Conservation (phyloP, 495 filamentous ascomycete genomes). For the Hyaloscypha variabilis region DNA sequence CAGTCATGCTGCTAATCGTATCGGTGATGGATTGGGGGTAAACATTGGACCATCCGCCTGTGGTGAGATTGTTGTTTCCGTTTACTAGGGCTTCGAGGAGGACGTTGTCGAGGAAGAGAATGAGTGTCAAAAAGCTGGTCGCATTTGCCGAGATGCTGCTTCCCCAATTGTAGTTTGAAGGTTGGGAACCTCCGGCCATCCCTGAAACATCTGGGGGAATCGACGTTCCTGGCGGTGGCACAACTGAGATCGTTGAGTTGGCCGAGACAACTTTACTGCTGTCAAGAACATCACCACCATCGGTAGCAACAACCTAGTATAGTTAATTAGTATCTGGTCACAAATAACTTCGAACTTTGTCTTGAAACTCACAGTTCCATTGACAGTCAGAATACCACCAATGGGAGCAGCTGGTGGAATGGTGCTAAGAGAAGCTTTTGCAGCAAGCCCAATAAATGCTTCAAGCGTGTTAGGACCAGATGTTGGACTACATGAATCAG, state of each 20-base stretch:
- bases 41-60: slow-evolving; percentile 35
- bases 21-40: slow-evolving; percentile 40
- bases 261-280: slow-evolving; percentile 21
- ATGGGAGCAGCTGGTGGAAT: slow-evolving; percentile 41
- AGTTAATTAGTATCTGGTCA: not conserved
- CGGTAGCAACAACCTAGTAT: slow-evolving; percentile 20
- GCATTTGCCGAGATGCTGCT: slow-evolving; percentile 32
- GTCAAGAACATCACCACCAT: slow-evolving; percentile 35
- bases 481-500: slow-evolving; percentile 18
- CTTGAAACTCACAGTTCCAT: slow-evolving; percentile 30
- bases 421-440: slow-evolving; percentile 34
- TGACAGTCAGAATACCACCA: slow-evolving; percentile 39
- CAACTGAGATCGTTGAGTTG: slow-evolving; percentile 18
- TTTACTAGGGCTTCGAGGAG: slow-evolving; percentile 37
- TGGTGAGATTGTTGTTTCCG: slow-evolving; percentile 32
- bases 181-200: slow-evolving; percentile 42
- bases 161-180: slow-evolving; percentile 40
- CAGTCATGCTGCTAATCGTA: slow-evolving; percentile 38
- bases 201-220: slow-evolving; percentile 31
- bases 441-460: slow-evolving; percentile 38
- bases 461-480: slow-evolving; percentile 37
- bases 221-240: slow-evolving; percentile 30
- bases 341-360: not conserved
- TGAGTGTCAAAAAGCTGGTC: slow-evolving; percentile 29
- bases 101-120: slow-evolving; percentile 39